These are phyloP conservation scores for Ambrosia hybrid DNA, from an alignment of 140 eudicot genomes.

Conservation along the genomic window DNA sequence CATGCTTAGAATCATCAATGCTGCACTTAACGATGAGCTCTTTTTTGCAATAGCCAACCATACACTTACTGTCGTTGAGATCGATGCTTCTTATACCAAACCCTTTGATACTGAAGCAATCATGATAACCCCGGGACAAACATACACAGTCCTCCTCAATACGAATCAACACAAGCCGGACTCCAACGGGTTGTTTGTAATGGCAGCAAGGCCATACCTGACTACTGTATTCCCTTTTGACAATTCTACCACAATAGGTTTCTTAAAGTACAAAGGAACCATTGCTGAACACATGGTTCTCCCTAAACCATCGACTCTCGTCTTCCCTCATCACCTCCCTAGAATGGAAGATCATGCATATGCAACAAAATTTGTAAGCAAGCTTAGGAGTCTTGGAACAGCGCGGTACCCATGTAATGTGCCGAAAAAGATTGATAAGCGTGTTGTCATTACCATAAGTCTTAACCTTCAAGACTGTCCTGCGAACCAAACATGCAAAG, in stretches of 20 bases:
- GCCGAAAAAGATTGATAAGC: constrained; percentile 60
- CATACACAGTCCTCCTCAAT: constrained; percentile 55
- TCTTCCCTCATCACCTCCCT: constrained; percentile 53
- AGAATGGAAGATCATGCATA: constrained; percentile 51
- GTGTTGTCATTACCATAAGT: constrained; percentile 57
- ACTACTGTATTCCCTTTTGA: constrained; percentile 69
- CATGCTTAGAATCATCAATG: constrained; percentile 72
- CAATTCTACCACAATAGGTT: constrained; percentile 64
- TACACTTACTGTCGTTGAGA: constrained; percentile 61
- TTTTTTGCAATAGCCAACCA: constrained; percentile 64
- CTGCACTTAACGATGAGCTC: constrained; percentile 72
- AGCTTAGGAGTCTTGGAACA: constrained; percentile 55
- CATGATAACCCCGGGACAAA: constrained; percentile 79
- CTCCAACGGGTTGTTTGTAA: constrained; percentile 45
- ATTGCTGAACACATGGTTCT: neutral
- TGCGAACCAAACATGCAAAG: constrained; percentile 55
- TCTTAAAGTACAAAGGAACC: constrained; percentile 49
- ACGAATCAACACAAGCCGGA: constrained; percentile 47
- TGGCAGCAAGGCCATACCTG: constrained; percentile 87
- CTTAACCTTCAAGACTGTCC: constrained; percentile 83
- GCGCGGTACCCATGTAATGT: constrained; percentile 57
- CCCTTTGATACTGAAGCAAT: constrained; percentile 63
- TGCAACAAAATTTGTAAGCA: constrained; percentile 45
- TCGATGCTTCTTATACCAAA: constrained; percentile 70
- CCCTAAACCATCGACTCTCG: constrained; percentile 23